Conservation (phyloP, 139 green algal genomes). For the Coelastrella sp. region DNA sequence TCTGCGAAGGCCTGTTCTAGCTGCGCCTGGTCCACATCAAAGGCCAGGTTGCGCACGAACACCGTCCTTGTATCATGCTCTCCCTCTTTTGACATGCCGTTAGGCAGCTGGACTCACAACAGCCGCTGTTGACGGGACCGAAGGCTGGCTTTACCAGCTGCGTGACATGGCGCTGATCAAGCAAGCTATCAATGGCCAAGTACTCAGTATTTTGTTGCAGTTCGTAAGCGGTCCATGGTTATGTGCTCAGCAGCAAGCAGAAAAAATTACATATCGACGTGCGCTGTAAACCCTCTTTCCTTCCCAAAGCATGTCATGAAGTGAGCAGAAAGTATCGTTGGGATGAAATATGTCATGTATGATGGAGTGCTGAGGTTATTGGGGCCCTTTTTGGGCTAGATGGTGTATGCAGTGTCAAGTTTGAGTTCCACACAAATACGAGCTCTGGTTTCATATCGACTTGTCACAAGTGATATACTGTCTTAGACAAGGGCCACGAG, state of each 20-base stretch:
- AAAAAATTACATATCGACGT: not conserved
- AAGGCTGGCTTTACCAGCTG: not conserved
- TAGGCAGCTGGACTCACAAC: not conserved
- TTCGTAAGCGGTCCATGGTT: no score
- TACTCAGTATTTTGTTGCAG: no score
- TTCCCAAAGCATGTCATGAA: no score
- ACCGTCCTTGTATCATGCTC: conserved; percentile 70
- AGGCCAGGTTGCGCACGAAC: conserved; percentile 84
- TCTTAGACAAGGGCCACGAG: not conserved
- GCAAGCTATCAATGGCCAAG: no score
- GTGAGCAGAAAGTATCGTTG: no score
- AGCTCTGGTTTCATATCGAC: not conserved
- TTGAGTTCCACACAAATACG: no score
- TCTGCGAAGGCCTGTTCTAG: conserved; percentile 81
- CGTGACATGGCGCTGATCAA: no score
- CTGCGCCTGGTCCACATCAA: conserved; percentile 65
- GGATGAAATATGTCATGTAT: not conserved
- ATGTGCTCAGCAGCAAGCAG: no score
- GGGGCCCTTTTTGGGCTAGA: not conserved
- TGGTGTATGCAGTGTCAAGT: not conserved
- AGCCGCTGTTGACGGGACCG: conserved; percentile 3
- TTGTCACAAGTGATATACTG: no score
- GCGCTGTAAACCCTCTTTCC: not conserved
- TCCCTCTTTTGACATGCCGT: not conserved
- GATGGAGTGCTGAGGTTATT: not conserved